phyloP scores from a whole-genome alignment of 352 stramenopile genomes.

The Phytopythium aichiense region DNA sequence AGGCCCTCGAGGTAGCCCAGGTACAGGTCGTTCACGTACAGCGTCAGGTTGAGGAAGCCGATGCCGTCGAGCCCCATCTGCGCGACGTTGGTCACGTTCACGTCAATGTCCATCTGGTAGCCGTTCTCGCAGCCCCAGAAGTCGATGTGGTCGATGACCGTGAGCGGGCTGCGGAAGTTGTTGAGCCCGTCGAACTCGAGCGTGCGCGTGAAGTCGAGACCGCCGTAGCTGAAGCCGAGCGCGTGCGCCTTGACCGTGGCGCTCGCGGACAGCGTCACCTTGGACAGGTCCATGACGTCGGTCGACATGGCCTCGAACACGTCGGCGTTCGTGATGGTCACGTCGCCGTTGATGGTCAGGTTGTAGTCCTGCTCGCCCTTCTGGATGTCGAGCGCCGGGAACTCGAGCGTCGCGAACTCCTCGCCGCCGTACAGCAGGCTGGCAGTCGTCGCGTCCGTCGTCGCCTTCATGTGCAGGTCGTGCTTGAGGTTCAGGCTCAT shows the following conservation, averaged over 20 bases:
- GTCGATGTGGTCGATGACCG: conserved; percentile 53
- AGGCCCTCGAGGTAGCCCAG: conserved; percentile 47
- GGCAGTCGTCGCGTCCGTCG: conserved; percentile 38
- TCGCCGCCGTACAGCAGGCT: conserved; percentile 38
- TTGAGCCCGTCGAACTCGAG: conserved; percentile 46
- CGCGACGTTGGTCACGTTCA: conserved; percentile 49
- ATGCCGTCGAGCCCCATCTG: conserved; percentile 53
- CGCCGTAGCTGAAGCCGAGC: conserved; percentile 46
- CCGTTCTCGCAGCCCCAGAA: conserved; percentile 34
- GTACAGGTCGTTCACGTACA: conserved; percentile 57
- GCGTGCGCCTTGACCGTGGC: conserved; percentile 42
- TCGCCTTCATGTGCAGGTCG: conserved; percentile 34
- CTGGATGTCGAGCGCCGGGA: conserved; percentile 45
- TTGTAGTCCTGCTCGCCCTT: conserved; percentile 31
- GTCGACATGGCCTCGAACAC: conserved; percentile 44
- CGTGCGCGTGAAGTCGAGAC: conserved; percentile 51
- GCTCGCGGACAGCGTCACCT: conserved; percentile 34
- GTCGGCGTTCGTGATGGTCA: conserved; percentile 31
- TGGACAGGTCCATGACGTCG: conserved; percentile 33
- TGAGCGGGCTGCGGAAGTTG: conserved; percentile 46
- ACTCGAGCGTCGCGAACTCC: conserved; percentile 38
- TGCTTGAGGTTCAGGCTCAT: conserved; percentile 49
- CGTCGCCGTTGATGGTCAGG: conserved; percentile 26
- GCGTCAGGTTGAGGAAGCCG: conserved; percentile 58
- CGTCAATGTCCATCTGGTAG: conserved; percentile 50